Conservation (phyloP, 306 rosid species). For the Vachellia pachyceras region DNA sequence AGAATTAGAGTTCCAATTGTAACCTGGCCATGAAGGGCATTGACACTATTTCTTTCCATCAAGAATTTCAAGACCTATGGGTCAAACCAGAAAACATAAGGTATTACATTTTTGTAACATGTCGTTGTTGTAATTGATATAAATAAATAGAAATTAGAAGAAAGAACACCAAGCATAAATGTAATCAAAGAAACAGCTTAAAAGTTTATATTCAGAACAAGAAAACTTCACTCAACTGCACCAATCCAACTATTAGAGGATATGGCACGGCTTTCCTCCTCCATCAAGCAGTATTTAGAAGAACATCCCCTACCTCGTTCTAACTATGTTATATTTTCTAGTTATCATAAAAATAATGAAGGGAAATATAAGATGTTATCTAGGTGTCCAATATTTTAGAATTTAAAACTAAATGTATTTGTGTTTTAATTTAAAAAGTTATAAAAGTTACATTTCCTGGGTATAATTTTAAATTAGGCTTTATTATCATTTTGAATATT, state of each 20-base stretch:
- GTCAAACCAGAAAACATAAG: constrained; percentile 34
- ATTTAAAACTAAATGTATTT: no score
- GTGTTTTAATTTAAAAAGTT: background rate
- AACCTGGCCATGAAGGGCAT: constrained; percentile 95
- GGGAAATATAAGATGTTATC: background rate
- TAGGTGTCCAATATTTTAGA: background rate
- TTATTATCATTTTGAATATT: background rate
- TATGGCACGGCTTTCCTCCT: constrained; percentile 12
- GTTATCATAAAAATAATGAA: background rate
- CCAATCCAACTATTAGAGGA: background rate
- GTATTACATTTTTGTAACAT: constrained; percentile 16
- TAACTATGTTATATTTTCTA: background rate
- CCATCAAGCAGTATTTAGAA: constrained; percentile 16
- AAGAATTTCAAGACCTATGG: constrained; percentile 86
- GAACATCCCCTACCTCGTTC: constrained; percentile 12
- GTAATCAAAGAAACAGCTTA: constrained; percentile 26
- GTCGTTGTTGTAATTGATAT: constrained; percentile 9
- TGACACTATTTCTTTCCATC: constrained; percentile 84
- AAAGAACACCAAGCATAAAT: constrained; percentile 24
- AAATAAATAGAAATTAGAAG: constrained; percentile 34
- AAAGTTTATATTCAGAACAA: constrained; percentile 16
- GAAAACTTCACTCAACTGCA: constrained; percentile 21
- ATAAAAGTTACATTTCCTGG: background rate
- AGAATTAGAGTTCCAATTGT: constrained; percentile 88
- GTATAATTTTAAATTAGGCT: background rate